phyloP scores from a whole-genome alignment of 139 green algal species.

The Eudorina sp. region DNA sequence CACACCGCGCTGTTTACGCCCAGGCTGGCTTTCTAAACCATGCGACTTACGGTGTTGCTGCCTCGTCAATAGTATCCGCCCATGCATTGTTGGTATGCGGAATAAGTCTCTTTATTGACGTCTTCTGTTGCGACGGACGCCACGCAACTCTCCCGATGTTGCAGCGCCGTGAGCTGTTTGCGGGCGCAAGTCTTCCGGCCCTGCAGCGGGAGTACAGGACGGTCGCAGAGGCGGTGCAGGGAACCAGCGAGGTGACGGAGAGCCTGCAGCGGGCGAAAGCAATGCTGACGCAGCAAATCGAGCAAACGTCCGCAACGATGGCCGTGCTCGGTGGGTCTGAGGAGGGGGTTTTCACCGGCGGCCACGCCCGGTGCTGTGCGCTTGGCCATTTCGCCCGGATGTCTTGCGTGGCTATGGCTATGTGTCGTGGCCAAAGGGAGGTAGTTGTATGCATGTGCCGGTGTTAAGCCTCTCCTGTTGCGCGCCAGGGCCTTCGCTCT shows the following conservation, averaged over 20 bases:
- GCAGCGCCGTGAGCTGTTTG: conserved; percentile 73
- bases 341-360: not conserved
- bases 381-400: too few species aligned
- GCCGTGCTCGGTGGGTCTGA: conserved; percentile 71
- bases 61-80: too few species aligned
- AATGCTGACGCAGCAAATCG: conserved; percentile 76
- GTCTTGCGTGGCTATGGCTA: too few species aligned
- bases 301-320: conserved; percentile 78
- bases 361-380: not conserved
- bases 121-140: not conserved
- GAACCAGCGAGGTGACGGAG: conserved; percentile 73
- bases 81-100: too few species aligned
- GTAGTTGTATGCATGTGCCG: too few species aligned
- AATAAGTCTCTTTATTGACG: not conserved
- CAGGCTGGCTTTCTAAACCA: too few species aligned
- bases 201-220: conserved; percentile 62
- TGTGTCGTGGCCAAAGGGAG: too few species aligned
- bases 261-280: conserved; percentile 77
- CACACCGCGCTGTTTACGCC: too few species aligned
- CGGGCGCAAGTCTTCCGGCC: conserved; percentile 48
- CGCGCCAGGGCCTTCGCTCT: too few species aligned
- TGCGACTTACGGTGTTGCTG: too few species aligned
- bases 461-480: too few species aligned
- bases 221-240: conserved; percentile 63
- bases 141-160: not conserved